A percentile compares a stretch with the other conserved stretches of the same genome.
phyloP scores from a whole-genome alignment of 805 yeast species.

The Ogataea naganishii region DNA sequence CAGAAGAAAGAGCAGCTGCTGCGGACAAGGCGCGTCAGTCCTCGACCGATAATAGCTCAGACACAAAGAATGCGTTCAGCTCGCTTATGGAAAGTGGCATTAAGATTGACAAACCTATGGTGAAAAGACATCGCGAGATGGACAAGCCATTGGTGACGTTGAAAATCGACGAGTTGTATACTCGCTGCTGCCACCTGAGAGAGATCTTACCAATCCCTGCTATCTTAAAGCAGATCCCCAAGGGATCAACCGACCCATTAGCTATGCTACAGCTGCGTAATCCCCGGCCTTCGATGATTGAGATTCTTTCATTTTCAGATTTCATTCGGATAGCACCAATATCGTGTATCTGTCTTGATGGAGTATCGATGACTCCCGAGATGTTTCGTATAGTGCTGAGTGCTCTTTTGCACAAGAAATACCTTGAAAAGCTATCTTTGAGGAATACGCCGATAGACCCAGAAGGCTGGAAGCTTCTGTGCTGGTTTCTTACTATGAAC shows the following conservation, averaged over 20 bases:
- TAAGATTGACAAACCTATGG: slow-evolving; percentile 67
- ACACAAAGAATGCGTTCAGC: slow-evolving; percentile 8
- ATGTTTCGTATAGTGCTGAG: slow-evolving; percentile 71
- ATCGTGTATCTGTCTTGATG: slow-evolving; percentile 67
- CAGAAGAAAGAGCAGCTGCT: slow-evolving; percentile 20
- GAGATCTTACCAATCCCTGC: slow-evolving; percentile 92
- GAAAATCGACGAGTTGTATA: slow-evolving; percentile 65
- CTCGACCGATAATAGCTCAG: slow-evolving; percentile 2
- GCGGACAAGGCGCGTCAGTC: slow-evolving; percentile 19
- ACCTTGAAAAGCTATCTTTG: slow-evolving; percentile 64
- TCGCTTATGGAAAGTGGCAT: slow-evolving; percentile 16
- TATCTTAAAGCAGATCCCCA: slow-evolving; percentile 71
- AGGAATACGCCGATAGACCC: slow-evolving; percentile 68
- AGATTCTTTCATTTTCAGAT: slow-evolving; percentile 81
- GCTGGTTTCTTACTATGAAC: slow-evolving; percentile 66
- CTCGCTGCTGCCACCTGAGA: slow-evolving; percentile 87
- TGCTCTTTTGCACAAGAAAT: slow-evolving; percentile 57
- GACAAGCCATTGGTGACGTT: slow-evolving; percentile 28
- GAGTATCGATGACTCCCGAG: slow-evolving; percentile 61
- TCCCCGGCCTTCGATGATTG: slow-evolving; percentile 86
- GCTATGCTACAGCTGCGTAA: slow-evolving; percentile 66
- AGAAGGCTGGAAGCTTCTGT: slow-evolving; percentile 71
- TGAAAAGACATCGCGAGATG: slow-evolving; percentile 22
- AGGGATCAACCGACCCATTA: slow-evolving; percentile 68
- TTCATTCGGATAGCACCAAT: slow-evolving; percentile 82